phyloP scores from a whole-genome alignment of 768 basidiomycete species.

The Boletus vinaceobasis region DNA sequence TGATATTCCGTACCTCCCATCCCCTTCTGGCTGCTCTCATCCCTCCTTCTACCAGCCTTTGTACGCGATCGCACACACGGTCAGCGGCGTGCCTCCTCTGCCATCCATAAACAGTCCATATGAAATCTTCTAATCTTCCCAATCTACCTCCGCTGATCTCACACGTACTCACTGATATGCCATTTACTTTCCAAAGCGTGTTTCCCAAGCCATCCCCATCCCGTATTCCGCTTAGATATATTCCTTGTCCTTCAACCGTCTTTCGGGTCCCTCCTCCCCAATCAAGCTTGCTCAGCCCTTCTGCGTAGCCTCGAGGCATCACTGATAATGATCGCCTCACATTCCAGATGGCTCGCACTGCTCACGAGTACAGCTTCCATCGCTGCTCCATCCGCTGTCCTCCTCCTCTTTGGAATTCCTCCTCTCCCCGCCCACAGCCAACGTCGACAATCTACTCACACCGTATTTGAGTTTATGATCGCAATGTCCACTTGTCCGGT shows the following conservation, averaged over 20 bases:
- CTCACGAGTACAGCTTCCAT: conserved; percentile 4
- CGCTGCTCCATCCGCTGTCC: neutral
- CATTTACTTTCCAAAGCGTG: neutral
- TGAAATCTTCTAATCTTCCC: neutral
- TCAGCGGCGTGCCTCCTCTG: conserved; percentile 8
- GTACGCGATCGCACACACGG: neutral
- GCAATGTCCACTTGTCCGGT: neutral
- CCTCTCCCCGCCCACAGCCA: neutral
- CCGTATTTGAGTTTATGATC: neutral
- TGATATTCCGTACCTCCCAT: too few relatives aligned
- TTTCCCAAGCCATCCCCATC: conserved; percentile 8
- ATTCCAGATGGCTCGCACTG: neutral
- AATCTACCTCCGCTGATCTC: conserved; percentile 3
- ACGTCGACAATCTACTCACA: neutral
- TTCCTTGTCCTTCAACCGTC: neutral
- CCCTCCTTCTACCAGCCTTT: neutral
- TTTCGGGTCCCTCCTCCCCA: conserved; percentile 11
- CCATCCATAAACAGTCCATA: neutral
- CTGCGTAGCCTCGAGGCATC: conserved; percentile 28
- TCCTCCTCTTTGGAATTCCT: conserved; percentile 7
- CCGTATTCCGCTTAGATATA: conserved; percentile 2
- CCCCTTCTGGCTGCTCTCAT: too few relatives aligned
- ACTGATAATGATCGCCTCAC: conserved; percentile 25
- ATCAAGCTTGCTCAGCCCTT: conserved; percentile 7
- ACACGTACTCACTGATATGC: neutral